Base-by-base conservation (phyloP, 305 asterid genomes). In the Plantago lanceolata region DNA sequence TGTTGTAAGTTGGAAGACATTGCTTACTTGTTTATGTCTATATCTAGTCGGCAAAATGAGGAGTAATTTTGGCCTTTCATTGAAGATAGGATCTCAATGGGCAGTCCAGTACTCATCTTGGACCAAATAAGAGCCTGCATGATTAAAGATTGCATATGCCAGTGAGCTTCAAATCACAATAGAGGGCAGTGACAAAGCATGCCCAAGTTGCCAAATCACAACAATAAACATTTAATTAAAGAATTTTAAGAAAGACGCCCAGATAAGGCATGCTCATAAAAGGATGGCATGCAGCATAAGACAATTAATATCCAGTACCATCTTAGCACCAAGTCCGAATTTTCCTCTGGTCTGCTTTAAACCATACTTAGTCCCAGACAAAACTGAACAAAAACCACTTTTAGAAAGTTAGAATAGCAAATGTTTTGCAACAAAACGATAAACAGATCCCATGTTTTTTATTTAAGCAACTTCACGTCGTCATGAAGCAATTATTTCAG, bases 71-170 rank as follows among this genome's bases (percentile, higher is more conserved):
- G 94, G 75, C 84, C 84, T 74, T 81, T 81, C 94, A 88, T 88
- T 68, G 96, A 88, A 21, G 97, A 85, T 59, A 76, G 67, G 75
- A 90, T 90, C 74, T 90, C 96, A 72, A 90, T 90, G 57, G 97
- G 97, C 61, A 90, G 87, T 64, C 96, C 97, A 64, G 97, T 87
- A 79, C 97, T 90, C 97, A 90, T 90, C 79, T 87, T 87, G 66
- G 97, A 90, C 97, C 97, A 87, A 68, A 90, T 90, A 70, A 90
- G 83, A 47, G 96, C 97, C 97, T 90, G 85, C 76, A 78, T 16
- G 48, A 33, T 48, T 52, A 58, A 26, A 63, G 40, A 68, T 19
- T 11, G 49, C 52, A 24, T 44, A 28, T 63, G 61, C 57, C 59
- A 18, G 58, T 31, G 35, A 40, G 68, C 26, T 64, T 62, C 31